Conservation (phyloP, 805 yeast genomes). For the Lipomyces yamadae region DNA sequence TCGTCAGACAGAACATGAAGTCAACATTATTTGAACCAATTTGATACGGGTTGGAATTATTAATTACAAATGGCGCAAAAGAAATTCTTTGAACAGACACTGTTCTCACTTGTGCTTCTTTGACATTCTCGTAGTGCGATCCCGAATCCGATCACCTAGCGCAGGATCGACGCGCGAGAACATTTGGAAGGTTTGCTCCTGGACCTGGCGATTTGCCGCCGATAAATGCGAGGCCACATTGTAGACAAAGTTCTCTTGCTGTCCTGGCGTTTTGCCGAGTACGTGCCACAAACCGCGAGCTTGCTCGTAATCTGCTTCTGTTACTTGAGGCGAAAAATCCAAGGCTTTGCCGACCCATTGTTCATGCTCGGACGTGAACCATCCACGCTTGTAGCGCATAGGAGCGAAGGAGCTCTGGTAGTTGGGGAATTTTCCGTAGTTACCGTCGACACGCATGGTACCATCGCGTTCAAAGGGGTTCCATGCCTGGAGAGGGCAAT, state of each 20-base stretch:
- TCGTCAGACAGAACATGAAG: not conserved
- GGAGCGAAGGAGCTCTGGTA: constrained; percentile 43
- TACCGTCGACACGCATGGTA: constrained; percentile 53
- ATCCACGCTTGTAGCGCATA: constrained; percentile 41
- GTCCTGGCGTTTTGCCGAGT: constrained; percentile 75
- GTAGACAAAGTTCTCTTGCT: constrained; percentile 81
- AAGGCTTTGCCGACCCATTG: constrained; percentile 81
- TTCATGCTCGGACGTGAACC: constrained; percentile 62
- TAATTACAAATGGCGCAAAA: not conserved
- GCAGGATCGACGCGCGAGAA: constrained; percentile 73
- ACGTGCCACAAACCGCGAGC: constrained; percentile 79
- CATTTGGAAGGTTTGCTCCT: constrained; percentile 76
- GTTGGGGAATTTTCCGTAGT: constrained; percentile 58
- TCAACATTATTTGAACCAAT: not conserved
- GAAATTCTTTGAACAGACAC: not conserved
- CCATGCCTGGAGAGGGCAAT: constrained; percentile 57
- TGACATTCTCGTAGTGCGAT: constrained; percentile 12
- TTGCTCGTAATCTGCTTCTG: constrained; percentile 75
- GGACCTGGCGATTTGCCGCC: constrained; percentile 73
- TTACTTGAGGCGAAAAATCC: constrained; percentile 60
- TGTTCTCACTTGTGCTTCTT: constrained; percentile 3
- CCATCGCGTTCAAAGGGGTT: constrained; percentile 67
- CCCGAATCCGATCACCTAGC: constrained; percentile 67
- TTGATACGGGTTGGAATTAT: not conserved
- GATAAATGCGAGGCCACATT: constrained; percentile 76